These are phyloP conservation scores for Colletotrichum godetiae DNA, from an alignment of 2,329 filamentous ascomycete genomes.

Conservation along the genomic window DNA sequence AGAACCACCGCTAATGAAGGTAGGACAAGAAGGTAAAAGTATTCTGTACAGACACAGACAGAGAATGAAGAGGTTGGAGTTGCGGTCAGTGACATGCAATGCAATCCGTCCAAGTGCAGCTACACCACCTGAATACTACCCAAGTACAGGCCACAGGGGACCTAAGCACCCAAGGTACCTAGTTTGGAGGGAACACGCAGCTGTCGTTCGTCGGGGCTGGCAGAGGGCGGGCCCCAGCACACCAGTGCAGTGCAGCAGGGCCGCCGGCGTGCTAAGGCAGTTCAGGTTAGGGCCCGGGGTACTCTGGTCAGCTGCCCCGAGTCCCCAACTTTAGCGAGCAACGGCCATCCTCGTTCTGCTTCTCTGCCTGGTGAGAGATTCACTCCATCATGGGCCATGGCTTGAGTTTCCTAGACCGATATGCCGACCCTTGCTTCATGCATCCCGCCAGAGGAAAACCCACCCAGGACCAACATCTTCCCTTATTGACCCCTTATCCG, in stretches of 20 bases:
- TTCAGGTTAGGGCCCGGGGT: not conserved
- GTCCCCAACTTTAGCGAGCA: slow-evolving; percentile 11
- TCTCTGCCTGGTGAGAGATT: not conserved
- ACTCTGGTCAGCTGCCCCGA: slow-evolving; percentile 24
- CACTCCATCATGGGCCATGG: not conserved
- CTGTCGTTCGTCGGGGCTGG: not conserved
- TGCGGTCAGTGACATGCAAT: slow-evolving; percentile 28
- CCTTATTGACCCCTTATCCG: slow-evolving; percentile 1
- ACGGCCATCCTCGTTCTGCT: too few relatives aligned
- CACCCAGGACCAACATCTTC: not conserved
- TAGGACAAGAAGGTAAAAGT: not conserved
- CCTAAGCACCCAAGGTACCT: too few relatives aligned
- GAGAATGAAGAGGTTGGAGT: slow-evolving; percentile 16
- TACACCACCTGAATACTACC: not conserved
- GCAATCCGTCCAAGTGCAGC: slow-evolving; percentile 4
- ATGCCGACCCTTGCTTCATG: slow-evolving; percentile 13
- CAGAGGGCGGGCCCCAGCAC: not conserved
- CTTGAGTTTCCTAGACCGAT: slow-evolving; percentile 9
- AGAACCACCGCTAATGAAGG: not conserved
- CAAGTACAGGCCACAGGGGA: too few relatives aligned
- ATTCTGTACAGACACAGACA: not conserved
- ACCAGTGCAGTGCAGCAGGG: not conserved
- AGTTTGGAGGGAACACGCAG: not conserved
- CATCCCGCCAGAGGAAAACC: not conserved
- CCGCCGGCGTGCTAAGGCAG: not conserved